A percentile compares a stretch with the other conserved stretches of the same genome.
Evolutionary conservation across 345 rosid species (phyloP).

Genomic region (Atalantia buxifolia): DNA sequence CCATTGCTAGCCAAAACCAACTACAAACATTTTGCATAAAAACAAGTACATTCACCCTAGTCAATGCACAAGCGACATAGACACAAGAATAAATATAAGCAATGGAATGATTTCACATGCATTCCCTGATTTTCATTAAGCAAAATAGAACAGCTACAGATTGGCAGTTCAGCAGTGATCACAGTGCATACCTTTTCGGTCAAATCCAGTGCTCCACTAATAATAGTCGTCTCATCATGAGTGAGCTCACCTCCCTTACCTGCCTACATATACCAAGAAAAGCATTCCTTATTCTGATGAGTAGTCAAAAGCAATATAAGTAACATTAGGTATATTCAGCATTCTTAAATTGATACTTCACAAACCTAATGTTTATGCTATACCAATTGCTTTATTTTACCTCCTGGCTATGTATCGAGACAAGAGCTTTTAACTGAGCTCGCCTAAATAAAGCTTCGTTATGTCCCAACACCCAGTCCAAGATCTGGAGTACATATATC

Average conservation of each 20-base stretch:
- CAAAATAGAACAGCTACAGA: not conserved
- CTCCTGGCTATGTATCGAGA: slow-evolving; percentile 88
- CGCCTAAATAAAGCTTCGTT: slow-evolving; percentile 87
- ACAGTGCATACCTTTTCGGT: slow-evolving; percentile 73
- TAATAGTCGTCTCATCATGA: slow-evolving; percentile 96
- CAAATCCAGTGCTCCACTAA: slow-evolving; percentile 93
- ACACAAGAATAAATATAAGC: not conserved
- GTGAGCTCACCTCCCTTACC: slow-evolving; percentile 99
- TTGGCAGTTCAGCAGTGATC: not conserved
- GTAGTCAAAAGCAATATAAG: not conserved
- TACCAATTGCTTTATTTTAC: slow-evolving; percentile 30
- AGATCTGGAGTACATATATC: slow-evolving; percentile 45
- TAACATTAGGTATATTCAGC: not conserved
- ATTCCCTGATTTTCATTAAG: not conserved
- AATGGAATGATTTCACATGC: not conserved
- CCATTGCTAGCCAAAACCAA: not conserved
- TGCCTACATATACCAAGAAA: slow-evolving; percentile 50
- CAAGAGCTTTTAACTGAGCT: slow-evolving; percentile 95
- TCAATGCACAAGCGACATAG: not conserved
- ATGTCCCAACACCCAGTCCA: slow-evolving; percentile 91
- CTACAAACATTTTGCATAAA: not conserved
- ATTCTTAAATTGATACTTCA: not conserved
- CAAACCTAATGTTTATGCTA: not conserved
- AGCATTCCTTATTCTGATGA: not conserved
- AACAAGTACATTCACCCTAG: not conserved